Base-by-base conservation (phyloP, 1,284 basidiomycete species). In the Ceratorhiza oryzae-sativae region DNA sequence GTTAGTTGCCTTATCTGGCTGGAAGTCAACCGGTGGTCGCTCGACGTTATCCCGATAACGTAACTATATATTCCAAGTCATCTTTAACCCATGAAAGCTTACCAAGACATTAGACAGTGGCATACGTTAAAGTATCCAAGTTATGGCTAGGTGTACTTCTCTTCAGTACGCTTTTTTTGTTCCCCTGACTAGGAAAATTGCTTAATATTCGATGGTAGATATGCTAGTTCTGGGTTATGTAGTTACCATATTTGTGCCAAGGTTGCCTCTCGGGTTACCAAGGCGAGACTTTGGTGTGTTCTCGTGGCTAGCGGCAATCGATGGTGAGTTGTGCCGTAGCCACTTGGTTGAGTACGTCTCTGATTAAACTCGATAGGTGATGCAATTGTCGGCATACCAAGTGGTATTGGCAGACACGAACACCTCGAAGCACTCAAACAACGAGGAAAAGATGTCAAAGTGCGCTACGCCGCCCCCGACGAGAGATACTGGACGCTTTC, bases 291-390 rank as follows among this genome's bases (percentile, higher is more conserved):
- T 71, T 61, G 70, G 70, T 8, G 58, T 71, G n/a, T 62, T 59
- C 45, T 71, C 70, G 6, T 71, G 70, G 56, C 46, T 71, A n/a
- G 59, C 70, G 6, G 65, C 65, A n/a, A 70, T 70, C 18, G 65
- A 70, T 34, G 65, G 65, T 55, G n/a, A 51, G 25, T 39, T 13
- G 6, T 39, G 36, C 13, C 36, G 6, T 6, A 39, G 8, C 36
- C 13, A 39, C 13, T 13, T 39, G 36, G 15, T 8, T 36, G 20
- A 34, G 2, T 12, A 8, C 42, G 15, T 20, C 1, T 25, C 27
- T 45, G 5, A 41, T 41, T 32, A 39, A 18, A 12, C 6, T 27
- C 18, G 27, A 9, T 23, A 68, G 65, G 65, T 8, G 67, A 60
- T 23, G 67, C 67, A 8, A 71, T 60, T 27, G 5, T 59, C 12